Conservation (phyloP, 495 filamentous ascomycete genomes). For the Hypoxylon subgilvum region DNA sequence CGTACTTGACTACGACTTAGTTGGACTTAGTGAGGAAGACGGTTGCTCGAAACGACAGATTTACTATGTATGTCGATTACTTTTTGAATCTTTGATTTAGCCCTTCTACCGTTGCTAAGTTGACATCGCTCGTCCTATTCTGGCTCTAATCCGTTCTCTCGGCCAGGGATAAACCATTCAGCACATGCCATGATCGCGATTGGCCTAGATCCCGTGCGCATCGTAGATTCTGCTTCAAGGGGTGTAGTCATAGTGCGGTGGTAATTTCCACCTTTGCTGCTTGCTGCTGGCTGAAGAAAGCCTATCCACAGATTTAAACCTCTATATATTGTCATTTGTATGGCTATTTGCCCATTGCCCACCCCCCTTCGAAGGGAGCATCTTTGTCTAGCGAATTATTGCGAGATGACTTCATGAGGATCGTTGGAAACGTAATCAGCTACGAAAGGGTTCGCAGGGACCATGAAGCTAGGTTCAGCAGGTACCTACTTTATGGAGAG, state of each 20-base stretch:
- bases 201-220: constrained; percentile 13
- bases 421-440: constrained; percentile 22
- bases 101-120: no score
- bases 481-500: constrained; percentile 15
- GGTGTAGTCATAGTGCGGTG: constrained; percentile 18
- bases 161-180: constrained; percentile 24
- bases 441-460: constrained; percentile 19
- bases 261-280: no score
- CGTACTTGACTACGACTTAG: constrained; percentile 15
- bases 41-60: no score
- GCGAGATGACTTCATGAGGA: constrained; percentile 23
- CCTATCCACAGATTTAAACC: no score
- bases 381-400: constrained; percentile 20
- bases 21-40: no score
- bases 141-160: constrained; percentile 5
- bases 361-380: constrained; percentile 9
- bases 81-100: no score
- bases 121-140: constrained; percentile 6
- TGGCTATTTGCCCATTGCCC: background rate
- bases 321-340: no score
- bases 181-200: constrained; percentile 28
- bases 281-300: no score
- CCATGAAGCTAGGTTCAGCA: constrained; percentile 28
- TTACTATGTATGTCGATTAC: no score
- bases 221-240: constrained; percentile 16